Evolutionary conservation across 345 rosid genomes (phyloP).

Genomic region (Salix purpurea): DNA sequence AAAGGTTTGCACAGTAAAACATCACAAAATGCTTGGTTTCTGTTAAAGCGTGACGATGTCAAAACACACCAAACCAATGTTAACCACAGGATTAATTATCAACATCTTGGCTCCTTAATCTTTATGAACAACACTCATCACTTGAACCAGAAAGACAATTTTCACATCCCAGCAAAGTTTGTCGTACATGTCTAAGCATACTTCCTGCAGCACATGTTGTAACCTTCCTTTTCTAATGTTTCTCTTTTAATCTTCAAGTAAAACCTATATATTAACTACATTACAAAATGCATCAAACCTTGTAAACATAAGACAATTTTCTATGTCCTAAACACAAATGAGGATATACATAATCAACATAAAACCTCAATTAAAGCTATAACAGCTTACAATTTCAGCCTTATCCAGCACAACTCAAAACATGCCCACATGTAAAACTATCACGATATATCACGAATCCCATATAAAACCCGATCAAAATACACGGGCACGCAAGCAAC

Average conservation of each 20-base stretch:
- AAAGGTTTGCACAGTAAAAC: not conserved
- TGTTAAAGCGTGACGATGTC: not conserved
- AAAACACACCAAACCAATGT: not conserved
- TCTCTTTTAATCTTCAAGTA: not conserved
- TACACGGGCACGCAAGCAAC: not conserved
- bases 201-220: not conserved
- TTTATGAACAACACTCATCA: not conserved
- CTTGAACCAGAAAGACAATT: not conserved
- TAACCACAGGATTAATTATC: not conserved
- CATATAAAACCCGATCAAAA: not conserved
- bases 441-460: not conserved
- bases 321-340: not conserved
- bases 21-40: not conserved
- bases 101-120: not conserved
- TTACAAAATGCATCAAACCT: not conserved
- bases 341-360: not conserved
- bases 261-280: not conserved
- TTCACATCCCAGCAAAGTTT: not conserved
- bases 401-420: not conserved
- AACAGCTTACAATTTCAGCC: not conserved
- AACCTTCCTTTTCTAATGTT: not conserved
- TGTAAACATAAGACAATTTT: too few species aligned
- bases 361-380: not conserved
- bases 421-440: too few species aligned
- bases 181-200: not conserved